phyloP scores from a whole-genome alignment of 1,139 yeast genomes.

The Debaryomyces nepalensis region DNA sequence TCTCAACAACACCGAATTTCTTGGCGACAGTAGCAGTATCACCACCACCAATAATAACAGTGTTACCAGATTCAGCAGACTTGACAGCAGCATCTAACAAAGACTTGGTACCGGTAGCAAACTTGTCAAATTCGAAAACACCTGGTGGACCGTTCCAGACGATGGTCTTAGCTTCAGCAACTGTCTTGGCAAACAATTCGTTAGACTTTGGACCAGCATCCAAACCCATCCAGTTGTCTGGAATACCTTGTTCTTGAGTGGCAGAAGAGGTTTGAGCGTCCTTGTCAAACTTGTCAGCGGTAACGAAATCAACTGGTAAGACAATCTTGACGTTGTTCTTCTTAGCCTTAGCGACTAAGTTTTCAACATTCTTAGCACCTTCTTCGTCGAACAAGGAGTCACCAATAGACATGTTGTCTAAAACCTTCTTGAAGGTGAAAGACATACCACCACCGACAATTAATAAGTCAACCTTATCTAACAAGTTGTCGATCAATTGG shows the following conservation, averaged over 20 bases:
- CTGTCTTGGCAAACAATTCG: conserved; percentile 74
- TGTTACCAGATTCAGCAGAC: conserved; percentile 86
- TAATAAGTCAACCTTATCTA: conserved; percentile 89
- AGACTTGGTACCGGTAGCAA: conserved; percentile 87
- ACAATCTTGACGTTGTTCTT: conserved; percentile 89
- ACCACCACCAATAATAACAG: conserved; percentile 99
- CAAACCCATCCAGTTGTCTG: conserved; percentile 92
- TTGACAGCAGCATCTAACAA: conserved; percentile 84
- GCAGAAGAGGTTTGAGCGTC: conserved; percentile 85
- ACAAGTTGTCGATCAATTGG: conserved; percentile 93
- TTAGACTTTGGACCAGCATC: conserved; percentile 91
- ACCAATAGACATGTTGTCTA: conserved; percentile 85
- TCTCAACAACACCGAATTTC: conserved; percentile 93
- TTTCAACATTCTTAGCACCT: conserved; percentile 91
- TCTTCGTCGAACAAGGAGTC: conserved; percentile 87
- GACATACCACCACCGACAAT: conserved; percentile 99
- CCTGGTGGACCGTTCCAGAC: conserved; percentile 99
- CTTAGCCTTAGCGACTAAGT: conserved; percentile 92
- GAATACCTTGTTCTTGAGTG: conserved; percentile 85
- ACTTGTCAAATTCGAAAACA: conserved; percentile 93
- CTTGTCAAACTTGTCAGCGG: conserved; percentile 90
- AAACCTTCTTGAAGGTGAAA: conserved; percentile 93
- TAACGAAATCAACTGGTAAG: conserved; percentile 90
- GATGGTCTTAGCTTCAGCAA: conserved; percentile 91
- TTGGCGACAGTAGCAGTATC: conserved; percentile 99